Evolutionary conservation across 768 basidiomycete genomes (phyloP), one percentile per base, ranked within the genome.

Genomic region (Kwoniella sp.): DNA sequence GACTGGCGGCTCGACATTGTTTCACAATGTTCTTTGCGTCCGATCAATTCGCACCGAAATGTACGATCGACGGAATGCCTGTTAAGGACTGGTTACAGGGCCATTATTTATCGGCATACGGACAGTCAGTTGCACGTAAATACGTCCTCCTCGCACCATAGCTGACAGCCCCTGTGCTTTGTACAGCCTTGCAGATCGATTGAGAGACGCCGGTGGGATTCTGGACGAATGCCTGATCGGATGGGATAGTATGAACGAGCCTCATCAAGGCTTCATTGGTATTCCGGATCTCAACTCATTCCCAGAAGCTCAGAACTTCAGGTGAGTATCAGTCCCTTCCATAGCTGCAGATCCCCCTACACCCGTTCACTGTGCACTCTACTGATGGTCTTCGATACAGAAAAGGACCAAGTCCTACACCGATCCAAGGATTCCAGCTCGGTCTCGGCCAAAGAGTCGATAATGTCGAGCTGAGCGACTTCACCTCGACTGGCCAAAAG

Each of bases 201-300:
- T 96, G 55, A 44, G 83, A 5, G 87, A 86, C n/a, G 88, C 87
- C 0, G 89, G 88, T 0, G 88, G 85, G 33, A 79, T 97, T 37
- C 77, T 90, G 22, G 93, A 98, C 29, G 86, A 87, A 44, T 93
- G 92, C 68, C 85, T 99, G 12, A 88, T 98, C 52, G 96, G 96
- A 0, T 98, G 95, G 96, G 96, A 99, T 77, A 89, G 88, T 70
- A 82, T 97, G 80, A 98, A 99, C 78, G 96, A 99, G 79, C 95
- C 96, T 0, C 87, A 87, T 37, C 90, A 94, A 69, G 96, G 96
- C 0, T 83, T 91, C 44, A 84, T 87, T 36, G 86, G 84, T 1
- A 88, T 88, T 79, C 82, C 83, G 0, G 87, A 95, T 76, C 82
- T 99, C 27, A 84, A 83, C 55, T 64, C 77, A 13, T 86, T 88